A percentile compares a stretch with the other conserved stretches of the same genome.
phyloP scores from a whole-genome alignment of 805 yeast species.

The Candida ulmi region DNA sequence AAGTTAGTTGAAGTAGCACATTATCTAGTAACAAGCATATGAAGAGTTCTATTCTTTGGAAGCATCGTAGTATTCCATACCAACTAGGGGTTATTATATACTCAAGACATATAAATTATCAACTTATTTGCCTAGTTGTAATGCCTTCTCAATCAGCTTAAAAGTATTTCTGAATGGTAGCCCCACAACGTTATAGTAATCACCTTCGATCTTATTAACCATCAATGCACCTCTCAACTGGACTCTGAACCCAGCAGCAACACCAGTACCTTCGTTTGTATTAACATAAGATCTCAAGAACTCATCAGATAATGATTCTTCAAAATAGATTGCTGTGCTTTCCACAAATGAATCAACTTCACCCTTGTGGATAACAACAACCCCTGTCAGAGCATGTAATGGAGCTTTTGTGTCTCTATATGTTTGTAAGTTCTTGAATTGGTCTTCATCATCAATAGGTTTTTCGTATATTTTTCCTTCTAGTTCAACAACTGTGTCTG shows the following conservation, averaged over 20 bases:
- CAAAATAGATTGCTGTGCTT: constrained; percentile 36
- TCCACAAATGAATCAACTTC: constrained; percentile 30
- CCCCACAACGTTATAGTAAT: constrained; percentile 83
- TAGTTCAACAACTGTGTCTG: constrained; percentile 74
- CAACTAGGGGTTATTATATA: no score
- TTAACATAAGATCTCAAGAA: constrained; percentile 57
- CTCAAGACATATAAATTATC: no score
- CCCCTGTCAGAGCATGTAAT: constrained; percentile 50
- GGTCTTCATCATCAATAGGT: constrained; percentile 54
- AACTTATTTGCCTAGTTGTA: not conserved
- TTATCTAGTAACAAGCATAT: no score
- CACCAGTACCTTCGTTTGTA: constrained; percentile 68
- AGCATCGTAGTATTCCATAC: no score
- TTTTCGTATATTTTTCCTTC: constrained; percentile 68
- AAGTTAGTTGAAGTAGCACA: no score
- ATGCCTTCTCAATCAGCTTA: constrained; percentile 30
- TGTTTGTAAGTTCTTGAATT: constrained; percentile 41
- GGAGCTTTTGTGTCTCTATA: constrained; percentile 40
- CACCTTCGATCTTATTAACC: constrained; percentile 65
- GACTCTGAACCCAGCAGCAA: constrained; percentile 89
- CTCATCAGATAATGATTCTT: constrained; percentile 42
- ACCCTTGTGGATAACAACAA: constrained; percentile 34
- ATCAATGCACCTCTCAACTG: constrained; percentile 70
- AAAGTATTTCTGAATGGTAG: constrained; percentile 64
- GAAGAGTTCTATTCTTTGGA: no score